These are phyloP conservation scores for Neonectria coccinea DNA, from an alignment of 2,329 filamentous ascomycete species.

Conservation along the genomic window DNA sequence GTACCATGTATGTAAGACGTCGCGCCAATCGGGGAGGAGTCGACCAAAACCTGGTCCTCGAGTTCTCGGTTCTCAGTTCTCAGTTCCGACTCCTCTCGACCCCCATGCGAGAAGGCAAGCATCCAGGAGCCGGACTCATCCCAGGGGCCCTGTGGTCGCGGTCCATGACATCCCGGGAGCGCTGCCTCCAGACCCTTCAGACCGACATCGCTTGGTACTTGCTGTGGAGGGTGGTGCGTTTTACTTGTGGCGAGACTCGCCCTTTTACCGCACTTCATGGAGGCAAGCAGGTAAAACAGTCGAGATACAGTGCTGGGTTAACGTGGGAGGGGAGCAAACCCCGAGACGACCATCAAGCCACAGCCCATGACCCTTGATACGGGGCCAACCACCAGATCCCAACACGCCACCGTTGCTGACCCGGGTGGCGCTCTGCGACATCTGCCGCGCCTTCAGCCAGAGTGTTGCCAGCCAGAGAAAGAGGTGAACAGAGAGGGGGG, in stretches of 20 bases:
- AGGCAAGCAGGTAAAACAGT: neutral
- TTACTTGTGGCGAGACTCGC: slow-evolving; percentile 25
- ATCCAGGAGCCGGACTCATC: neutral
- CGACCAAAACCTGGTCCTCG: neutral
- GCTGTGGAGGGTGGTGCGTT: slow-evolving; percentile 21
- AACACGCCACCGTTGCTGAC: slow-evolving; percentile 22
- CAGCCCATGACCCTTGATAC: neutral
- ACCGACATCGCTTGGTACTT: neutral
- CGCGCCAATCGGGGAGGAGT: neutral
- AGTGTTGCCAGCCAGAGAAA: neutral
- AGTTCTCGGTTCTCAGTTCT: neutral
- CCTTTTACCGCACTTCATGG: neutral
- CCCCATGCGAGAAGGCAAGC: neutral
- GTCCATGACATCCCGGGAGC: neutral
- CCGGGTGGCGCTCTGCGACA: slow-evolving; percentile 9
- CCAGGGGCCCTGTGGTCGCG: neutral
- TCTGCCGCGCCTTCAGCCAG: neutral
- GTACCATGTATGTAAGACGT: neutral
- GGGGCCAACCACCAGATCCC: slow-evolving; percentile 9
- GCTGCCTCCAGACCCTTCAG: neutral
- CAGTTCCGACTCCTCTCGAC: neutral
- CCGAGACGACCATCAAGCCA: neutral
- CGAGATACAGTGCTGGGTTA: slow-evolving; percentile 28
- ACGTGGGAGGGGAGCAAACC: slow-evolving; percentile 25
- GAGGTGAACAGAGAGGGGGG: too few relatives aligned